phyloP scores from a whole-genome alignment of 192 early-diverging fungal genomes.

The Diversispora eburnea region DNA sequence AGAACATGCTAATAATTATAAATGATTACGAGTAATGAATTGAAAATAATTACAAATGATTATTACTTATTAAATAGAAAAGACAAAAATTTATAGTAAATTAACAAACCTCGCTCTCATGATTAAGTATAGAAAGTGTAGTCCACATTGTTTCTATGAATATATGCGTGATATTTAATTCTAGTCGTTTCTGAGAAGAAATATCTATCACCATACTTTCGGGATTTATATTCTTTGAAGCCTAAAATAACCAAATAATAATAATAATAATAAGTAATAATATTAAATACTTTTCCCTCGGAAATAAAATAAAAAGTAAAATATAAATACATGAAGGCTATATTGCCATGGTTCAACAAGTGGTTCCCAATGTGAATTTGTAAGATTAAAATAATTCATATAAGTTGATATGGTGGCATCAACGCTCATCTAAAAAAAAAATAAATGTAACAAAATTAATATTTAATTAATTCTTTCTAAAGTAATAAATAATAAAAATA shows the following conservation, averaged over 20 bases:
- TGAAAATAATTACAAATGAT: background rate
- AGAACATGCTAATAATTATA: constrained; percentile 27
- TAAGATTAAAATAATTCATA: constrained; percentile 93
- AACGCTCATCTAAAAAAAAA: constrained; percentile 42
- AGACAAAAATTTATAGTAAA: background rate
- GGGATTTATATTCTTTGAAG: constrained; percentile 37
- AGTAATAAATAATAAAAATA: constrained; percentile 8
- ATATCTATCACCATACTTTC: constrained; percentile 58
- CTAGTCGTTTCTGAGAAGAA: constrained; percentile 65
- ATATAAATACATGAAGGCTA: constrained; percentile 42
- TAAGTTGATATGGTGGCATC: constrained; percentile 67
- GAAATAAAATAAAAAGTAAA: background rate
- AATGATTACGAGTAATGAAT: background rate
- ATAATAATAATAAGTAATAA: too few relatives aligned
- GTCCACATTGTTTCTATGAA: constrained; percentile 67
- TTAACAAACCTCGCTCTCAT: constrained; percentile 30
- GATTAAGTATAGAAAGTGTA: constrained; percentile 51
- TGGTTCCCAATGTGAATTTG: constrained; percentile 99
- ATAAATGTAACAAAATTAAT: background rate
- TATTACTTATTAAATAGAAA: background rate
- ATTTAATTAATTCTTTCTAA: background rate
- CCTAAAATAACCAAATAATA: background rate
- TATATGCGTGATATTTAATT: constrained; percentile 85
- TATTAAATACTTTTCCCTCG: too few relatives aligned
- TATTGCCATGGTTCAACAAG: constrained; percentile 89